Base-by-base conservation (phyloP, 805 yeast species). In the Sungouiozyma intestinalis region DNA sequence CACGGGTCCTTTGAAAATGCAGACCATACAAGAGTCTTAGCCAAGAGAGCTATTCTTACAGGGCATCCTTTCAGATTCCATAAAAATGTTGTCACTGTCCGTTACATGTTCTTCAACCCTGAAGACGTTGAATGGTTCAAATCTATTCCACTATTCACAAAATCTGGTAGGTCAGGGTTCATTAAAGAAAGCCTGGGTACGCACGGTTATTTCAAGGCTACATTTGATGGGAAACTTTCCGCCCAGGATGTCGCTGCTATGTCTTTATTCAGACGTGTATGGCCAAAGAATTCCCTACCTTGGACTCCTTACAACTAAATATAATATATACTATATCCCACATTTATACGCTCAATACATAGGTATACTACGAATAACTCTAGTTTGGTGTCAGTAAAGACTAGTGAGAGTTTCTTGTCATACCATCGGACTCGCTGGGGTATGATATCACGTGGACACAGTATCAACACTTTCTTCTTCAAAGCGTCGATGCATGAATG, bases 41-140 rank as follows among this genome's bases (percentile, higher is more conserved):
- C 94, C 27, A 87, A 90, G 72, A 76, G 97, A 60, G 80, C 81
- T 3, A 78, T 92, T 4, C 67, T 92, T 42, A 92, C 97, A 0
- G 98, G 98, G 44, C 87, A 86, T 52, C 95, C 97, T 36, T 79
- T 87, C 64, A 92, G 88, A 70, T 88, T 92, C 54, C 97, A 94
- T 71, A 90, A 85, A 67, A 77, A 73, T 46, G 84, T 88, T 34
- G 85, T 92, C 48, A 92, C 98, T 2, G 74, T 92, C 45, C 80
- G 97, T 52, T 92, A 87, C 74, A 92, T 92, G 99, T 92, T 92
- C 71, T 90, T 90, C 79, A 85, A 81, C 56, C 67, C 85, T 9
- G 85, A 83, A 38, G 99, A 92, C 60, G 83, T 94, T 50, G 76
- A 75, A 50, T 84, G 84, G 77, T 92, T 81, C 74, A 85, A 84